Conservation (phyloP, 495 filamentous ascomycete species). For the Hypomontagnella monticulosa region DNA sequence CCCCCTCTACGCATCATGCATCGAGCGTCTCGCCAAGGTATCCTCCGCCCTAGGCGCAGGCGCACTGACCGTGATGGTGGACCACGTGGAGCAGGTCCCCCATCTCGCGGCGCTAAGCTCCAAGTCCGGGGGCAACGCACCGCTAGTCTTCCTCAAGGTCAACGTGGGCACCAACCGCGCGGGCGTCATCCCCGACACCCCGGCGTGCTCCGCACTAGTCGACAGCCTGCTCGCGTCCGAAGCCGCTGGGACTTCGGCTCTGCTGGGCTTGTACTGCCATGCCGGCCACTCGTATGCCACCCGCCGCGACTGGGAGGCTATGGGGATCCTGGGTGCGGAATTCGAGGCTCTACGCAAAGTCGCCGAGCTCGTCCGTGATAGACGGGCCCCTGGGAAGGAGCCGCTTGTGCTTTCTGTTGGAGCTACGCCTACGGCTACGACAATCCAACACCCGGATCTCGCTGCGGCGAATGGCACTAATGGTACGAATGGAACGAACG, state of each 20-base stretch:
- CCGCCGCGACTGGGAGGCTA: constrained; percentile 60
- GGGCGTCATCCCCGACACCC: constrained; percentile 66
- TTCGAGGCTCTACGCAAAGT: constrained; percentile 66
- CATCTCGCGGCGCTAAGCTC: constrained; percentile 52
- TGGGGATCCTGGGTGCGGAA: constrained; percentile 68
- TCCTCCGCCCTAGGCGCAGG: constrained; percentile 59
- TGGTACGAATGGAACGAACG: constrained; percentile 1
- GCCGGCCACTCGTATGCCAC: constrained; percentile 77
- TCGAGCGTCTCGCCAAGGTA: constrained; percentile 65
- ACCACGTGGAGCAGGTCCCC: constrained; percentile 71
- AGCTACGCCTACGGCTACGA: constrained; percentile 80
- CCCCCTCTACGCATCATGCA: constrained; percentile 70
- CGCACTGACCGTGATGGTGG: constrained; percentile 74
- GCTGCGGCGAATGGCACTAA: neutral
- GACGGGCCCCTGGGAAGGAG: constrained; percentile 25
- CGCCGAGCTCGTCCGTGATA: constrained; percentile 47
- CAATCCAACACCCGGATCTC: constrained; percentile 54
- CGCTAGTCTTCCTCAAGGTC: constrained; percentile 76
- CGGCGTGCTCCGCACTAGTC: constrained; percentile 62
- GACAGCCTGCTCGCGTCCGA: constrained; percentile 57
- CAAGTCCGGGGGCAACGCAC: constrained; percentile 51
- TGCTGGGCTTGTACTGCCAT: constrained; percentile 82
- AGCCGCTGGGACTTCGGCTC: constrained; percentile 45
- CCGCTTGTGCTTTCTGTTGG: constrained; percentile 76
- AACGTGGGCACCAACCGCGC: constrained; percentile 83